phyloP scores from a whole-genome alignment of 306 rosid species.

The Canavalia gladiata region DNA sequence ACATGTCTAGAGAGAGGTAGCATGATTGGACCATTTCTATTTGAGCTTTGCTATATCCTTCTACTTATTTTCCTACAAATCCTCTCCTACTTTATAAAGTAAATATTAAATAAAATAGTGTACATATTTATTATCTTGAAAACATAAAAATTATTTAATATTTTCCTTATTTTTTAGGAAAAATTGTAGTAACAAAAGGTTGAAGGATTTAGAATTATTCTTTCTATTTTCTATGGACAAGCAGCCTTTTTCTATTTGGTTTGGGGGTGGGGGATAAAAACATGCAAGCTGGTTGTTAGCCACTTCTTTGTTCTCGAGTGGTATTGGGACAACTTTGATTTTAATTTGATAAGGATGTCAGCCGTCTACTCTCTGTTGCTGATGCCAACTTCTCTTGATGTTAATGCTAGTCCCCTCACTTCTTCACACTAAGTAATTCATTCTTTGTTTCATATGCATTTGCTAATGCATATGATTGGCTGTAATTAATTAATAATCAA shows the following conservation, averaged over 20 bases:
- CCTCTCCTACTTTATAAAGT: no score
- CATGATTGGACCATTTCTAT: not conserved
- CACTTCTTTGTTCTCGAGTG: constrained; percentile 19
- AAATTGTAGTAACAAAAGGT: no score
- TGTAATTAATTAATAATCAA: not conserved
- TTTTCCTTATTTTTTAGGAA: no score
- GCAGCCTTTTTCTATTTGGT: not conserved
- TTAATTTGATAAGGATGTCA: constrained; percentile 11
- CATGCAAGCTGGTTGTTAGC: not conserved
- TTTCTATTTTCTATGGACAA: not conserved
- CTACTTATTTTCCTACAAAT: no score
- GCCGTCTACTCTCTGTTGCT: constrained; percentile 12
- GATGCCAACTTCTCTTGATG: not conserved
- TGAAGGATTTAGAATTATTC: no score
- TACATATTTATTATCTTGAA: no score
- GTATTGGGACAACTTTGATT: not conserved
- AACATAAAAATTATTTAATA: no score
- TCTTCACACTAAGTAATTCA: not conserved
- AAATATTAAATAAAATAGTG: no score
- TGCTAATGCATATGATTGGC: constrained; percentile 3
- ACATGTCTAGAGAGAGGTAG: constrained; percentile 22
- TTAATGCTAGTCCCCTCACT: constrained; percentile 10
- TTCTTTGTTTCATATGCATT: constrained; percentile 12
- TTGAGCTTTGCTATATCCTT: not conserved
- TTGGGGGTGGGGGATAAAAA: not conserved